These are phyloP conservation scores for Immersiella caudata DNA, from an alignment of 495 filamentous ascomycete genomes.

Conservation along the genomic window DNA sequence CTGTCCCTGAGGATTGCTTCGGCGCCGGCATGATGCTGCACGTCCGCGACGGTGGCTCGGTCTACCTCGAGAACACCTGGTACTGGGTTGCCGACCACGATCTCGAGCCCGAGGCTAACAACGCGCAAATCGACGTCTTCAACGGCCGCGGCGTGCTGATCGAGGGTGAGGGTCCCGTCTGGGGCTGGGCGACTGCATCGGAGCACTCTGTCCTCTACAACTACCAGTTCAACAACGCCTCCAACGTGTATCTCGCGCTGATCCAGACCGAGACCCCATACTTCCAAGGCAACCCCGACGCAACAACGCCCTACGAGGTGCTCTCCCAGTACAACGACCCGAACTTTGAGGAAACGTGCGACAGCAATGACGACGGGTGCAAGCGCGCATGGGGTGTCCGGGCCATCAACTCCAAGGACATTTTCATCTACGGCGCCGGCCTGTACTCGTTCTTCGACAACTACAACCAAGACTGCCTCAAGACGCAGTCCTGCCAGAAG, in stretches of 20 bases:
- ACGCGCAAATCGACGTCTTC: slow-evolving; percentile 88
- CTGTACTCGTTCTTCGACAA: slow-evolving; percentile 89
- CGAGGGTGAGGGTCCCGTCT: slow-evolving; percentile 65
- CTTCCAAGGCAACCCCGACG: slow-evolving; percentile 82
- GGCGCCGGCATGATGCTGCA: slow-evolving; percentile 84
- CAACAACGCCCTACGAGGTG: slow-evolving; percentile 66
- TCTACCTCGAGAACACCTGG: slow-evolving; percentile 92
- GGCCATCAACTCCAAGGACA: slow-evolving; percentile 66
- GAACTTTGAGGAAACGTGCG: slow-evolving; percentile 66
- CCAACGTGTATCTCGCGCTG: slow-evolving; percentile 80
- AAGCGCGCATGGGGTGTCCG: slow-evolving; percentile 86
- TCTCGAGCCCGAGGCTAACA: slow-evolving; percentile 73
- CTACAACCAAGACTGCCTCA: slow-evolving; percentile 77
- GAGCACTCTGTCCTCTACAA: slow-evolving; percentile 90
- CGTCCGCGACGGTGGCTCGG: slow-evolving; percentile 66
- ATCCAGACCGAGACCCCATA: slow-evolving; percentile 96
- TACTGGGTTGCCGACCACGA: slow-evolving; percentile 95
- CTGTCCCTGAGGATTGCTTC: slow-evolving; percentile 60
- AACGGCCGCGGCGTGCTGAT: slow-evolving; percentile 85
- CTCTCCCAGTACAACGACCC: slow-evolving; percentile 72
- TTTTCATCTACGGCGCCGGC: slow-evolving; percentile 76
- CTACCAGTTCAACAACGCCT: slow-evolving; percentile 79
- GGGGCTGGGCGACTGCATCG: slow-evolving; percentile 76
- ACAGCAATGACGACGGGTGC: slow-evolving; percentile 59
- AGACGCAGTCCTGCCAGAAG: slow-evolving; percentile 75